Base-by-base conservation (phyloP, 129 eudicot species). In the Artemisia annua region DNA sequence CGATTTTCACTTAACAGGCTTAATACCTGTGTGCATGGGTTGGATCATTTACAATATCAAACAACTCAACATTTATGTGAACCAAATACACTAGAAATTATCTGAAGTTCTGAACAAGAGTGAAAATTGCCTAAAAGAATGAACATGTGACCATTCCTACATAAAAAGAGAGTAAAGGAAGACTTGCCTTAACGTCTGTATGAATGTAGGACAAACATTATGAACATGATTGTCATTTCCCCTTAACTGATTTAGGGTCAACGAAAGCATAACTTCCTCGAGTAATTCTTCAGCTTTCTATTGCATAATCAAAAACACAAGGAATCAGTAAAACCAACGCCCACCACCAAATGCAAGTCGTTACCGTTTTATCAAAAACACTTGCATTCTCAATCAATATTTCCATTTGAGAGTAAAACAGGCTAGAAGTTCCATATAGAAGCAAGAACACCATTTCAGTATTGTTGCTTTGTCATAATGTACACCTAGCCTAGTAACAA, bases 231-330 rank as follows among this genome's bases (percentile, higher is more conserved):
- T 77, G 30, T 67, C 85, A 69, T 53, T 73, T 43, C 87, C 94
- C 70, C 99, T 82, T 66, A 91, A 74, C 39, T 72, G 90, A 87
- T 91, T 95, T 43, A 95, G 88, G 52, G 99, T 91, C 74, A 84
- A 73, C 17, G 96, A 85, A 43, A 95, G 96, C 69, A 87, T 78
- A 66, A 90, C 97, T 73, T 95, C 99, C 88, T 95, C 97, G 55
- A 95, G 86, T 70, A 95, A 58, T 73, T 95, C 99, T 69, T 87
- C 87, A 22, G 96, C 81, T 82, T 87, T 87, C 99, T 95, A 82
- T 72, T 80, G 50, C 68, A 83, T 46, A 56, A 56, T 12, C 79
- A 74, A 61, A 9, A 78, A 67, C 28, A 76, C 61, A 53, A 46
- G 17, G 48, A 39, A 57, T 69, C 26, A 61, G 39, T 50, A 71